Evolutionary conservation across 2,329 filamentous ascomycete genomes (phyloP), one percentile per base, ranked within the genome.

Genomic region (Seiridium unicorne): DNA sequence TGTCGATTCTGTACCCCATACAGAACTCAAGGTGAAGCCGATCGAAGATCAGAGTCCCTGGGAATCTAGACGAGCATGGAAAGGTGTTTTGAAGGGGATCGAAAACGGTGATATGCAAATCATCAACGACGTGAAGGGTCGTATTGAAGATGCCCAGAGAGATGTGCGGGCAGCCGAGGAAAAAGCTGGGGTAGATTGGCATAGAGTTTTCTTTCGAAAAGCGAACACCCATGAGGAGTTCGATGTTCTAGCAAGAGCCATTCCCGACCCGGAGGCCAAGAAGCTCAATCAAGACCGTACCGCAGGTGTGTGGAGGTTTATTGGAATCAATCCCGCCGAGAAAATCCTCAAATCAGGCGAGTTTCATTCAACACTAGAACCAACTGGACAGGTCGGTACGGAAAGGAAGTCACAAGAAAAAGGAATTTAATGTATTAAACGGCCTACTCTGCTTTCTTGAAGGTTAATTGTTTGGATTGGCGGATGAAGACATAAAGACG

Each of bases 11-110:
- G 53, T 68, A 8, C 62, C 66, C 5, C 32, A 62, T 11, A 57
- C 56, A 32, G 55, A 63, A 56, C 51, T 67, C 18, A 46, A 13
- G 0, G 59, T 61, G 1, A 46, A 54, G 32, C 59, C 64, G 0
- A 1, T 61, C 3, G 60, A 61, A 26, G 44, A 64, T 26, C 67
- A 67, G 59, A 68, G 63, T 44, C 62, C 65, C 4, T 70, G 67
- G 66, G 69, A 70, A 57, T 69, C 67, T 2, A 57, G 66, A 26
- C 59, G 63, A 26, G 68, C 67, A 4, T 70, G 69, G 68, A 9
- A 6, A 0, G 60, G 54, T 2, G 66, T 69, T 5, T 51, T 56
- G 7, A 60, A 63, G 3, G 69, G 63, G 0, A 66, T 69, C n/a
- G 40, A 34, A 1, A 48, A 35, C 3, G 65, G 64, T 7, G 59